Percentiles rank a stretch among this genome's conserved stretches.
These are phyloP conservation scores for Scolecobasidium constrictum DNA, from an alignment of 2,329 filamentous ascomycete species.

Conservation along the genomic window DNA sequence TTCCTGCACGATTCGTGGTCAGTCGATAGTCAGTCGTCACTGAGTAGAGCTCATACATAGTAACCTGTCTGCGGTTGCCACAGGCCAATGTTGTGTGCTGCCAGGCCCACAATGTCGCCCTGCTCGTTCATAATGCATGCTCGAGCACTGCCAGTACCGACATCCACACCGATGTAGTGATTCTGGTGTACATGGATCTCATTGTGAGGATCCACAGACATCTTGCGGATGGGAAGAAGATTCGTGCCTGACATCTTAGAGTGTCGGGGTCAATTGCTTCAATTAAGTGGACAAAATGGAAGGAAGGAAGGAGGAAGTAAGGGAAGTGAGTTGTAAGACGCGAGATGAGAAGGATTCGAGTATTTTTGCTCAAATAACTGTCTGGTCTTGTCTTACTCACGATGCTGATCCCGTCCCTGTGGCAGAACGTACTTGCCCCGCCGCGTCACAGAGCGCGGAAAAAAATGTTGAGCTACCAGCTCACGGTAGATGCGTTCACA, in stretches of 20 bases:
- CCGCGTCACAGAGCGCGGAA: not conserved
- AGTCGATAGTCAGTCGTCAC: constrained; percentile 11
- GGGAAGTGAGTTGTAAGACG: not conserved
- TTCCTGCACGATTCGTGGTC: constrained; percentile 45
- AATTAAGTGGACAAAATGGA: not conserved
- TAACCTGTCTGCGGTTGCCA: constrained; percentile 45
- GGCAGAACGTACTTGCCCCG: not conserved
- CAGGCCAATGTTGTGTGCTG: constrained; percentile 40
- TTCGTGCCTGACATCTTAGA: not conserved
- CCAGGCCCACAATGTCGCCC: constrained; percentile 67
- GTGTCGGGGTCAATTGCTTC: not conserved
- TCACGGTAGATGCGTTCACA: too few relatives aligned
- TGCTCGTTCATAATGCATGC: constrained; percentile 90
- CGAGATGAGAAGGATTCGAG: not conserved
- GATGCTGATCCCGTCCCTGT: too few relatives aligned
- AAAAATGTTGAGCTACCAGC: not conserved
- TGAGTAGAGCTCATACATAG: constrained; percentile 31
- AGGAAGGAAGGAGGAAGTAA: not conserved
- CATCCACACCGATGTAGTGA: constrained; percentile 70
- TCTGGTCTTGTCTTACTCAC: too few relatives aligned
- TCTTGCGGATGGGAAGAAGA: constrained; percentile 4
- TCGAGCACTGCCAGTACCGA: constrained; percentile 88
- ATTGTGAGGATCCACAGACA: constrained; percentile 8
- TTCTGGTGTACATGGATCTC: constrained; percentile 8
- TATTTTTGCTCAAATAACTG: not conserved